Evolutionary conservation across 2,329 filamentous ascomycete genomes (phyloP).

Genomic region (Rhynchosporium agropyri): DNA sequence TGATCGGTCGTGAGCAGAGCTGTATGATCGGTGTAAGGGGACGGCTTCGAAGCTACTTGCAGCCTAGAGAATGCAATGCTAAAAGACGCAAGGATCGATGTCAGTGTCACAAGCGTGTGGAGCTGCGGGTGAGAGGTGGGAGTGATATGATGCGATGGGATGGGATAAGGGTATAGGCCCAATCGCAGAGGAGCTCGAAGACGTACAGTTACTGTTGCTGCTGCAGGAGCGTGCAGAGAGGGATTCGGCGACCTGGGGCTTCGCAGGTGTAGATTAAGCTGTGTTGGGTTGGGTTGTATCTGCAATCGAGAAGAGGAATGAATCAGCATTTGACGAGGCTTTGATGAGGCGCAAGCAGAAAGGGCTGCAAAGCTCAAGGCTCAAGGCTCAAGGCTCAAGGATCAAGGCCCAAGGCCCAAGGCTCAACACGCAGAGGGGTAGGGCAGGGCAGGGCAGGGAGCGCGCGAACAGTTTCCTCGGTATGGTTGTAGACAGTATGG

Average conservation of each 20-base stretch:
- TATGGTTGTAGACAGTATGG: neutral
- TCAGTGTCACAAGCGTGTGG: conserved; percentile 27
- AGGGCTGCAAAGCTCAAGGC: neutral
- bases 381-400: neutral
- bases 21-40: conserved; percentile 16
- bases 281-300: neutral
- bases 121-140: conserved; percentile 16
- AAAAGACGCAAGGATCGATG: conserved; percentile 25
- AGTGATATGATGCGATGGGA: neutral
- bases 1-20: conserved; percentile 15
- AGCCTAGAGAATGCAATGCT: conserved; percentile 27
- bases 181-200: conserved; percentile 5
- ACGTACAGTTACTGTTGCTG: neutral
- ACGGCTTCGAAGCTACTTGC: conserved; percentile 18
- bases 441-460: neutral
- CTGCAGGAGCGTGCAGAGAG: conserved; percentile 6
- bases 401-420: too few species aligned
- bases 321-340: conserved; percentile 12
- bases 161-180: neutral
- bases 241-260: neutral
- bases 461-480: neutral
- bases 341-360: conserved; percentile 1
- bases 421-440: neutral
- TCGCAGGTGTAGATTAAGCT: neutral
- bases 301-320: conserved; percentile 9